Percentiles rank a stretch among this genome's conserved stretches.
Evolutionary conservation across 164 flowering plant genomes (phyloP).

Genomic region (Stephania japonica): DNA sequence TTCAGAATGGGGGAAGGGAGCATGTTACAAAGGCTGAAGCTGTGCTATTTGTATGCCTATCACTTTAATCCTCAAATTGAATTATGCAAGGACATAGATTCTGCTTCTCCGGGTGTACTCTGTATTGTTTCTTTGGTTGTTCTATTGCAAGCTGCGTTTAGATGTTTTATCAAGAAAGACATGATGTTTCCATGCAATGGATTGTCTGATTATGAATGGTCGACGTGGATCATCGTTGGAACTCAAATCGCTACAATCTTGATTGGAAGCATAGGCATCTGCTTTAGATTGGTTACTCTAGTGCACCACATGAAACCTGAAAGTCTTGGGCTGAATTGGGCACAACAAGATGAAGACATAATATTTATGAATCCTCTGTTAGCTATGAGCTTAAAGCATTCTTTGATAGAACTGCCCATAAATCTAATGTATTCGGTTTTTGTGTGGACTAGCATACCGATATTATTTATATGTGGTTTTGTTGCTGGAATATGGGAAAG

Average conservation of each 20-base stretch:
- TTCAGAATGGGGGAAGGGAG: not conserved
- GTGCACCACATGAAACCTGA: no score
- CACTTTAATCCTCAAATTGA: not conserved
- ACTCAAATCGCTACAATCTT: not conserved
- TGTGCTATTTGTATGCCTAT: not conserved
- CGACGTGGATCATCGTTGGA: not conserved
- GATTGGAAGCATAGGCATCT: not conserved
- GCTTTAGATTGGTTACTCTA: not conserved
- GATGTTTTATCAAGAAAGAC: not conserved
- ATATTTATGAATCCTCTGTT: not conserved
- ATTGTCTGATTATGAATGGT: not conserved
- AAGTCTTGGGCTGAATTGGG: no score
- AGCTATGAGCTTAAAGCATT: not conserved
- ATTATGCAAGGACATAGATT: not conserved
- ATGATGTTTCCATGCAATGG: not conserved
- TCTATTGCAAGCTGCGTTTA: not conserved
- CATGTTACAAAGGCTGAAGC: not conserved
- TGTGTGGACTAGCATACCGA: no score
- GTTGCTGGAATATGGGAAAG: not conserved
- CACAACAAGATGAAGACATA: not conserved
- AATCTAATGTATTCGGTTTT: no score
- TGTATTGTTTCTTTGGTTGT: not conserved
- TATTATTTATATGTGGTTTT: no score
- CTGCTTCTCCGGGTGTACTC: not conserved
- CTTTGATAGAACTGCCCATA: not conserved